Conservation (phyloP, 2,329 filamentous ascomycete species). For the Aspergillus sojae region DNA sequence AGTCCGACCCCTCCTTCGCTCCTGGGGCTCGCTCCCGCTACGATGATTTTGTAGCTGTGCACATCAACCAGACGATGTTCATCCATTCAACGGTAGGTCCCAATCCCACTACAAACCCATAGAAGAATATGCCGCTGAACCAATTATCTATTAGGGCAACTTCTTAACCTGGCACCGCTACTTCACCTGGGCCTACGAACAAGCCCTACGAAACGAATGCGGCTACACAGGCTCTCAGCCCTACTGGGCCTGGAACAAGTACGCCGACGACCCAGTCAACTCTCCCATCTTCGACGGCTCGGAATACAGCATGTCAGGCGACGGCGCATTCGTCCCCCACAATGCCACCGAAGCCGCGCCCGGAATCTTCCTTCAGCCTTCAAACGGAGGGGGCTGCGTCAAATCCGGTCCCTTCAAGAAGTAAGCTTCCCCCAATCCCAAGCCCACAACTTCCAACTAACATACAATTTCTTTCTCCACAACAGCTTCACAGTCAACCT, state of each 20-base stretch:
- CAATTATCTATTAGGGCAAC: slow-evolving; percentile 15
- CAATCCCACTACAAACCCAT: not conserved
- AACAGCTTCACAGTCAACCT: slow-evolving; percentile 33
- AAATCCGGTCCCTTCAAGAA: slow-evolving; percentile 40
- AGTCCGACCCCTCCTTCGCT: slow-evolving; percentile 29
- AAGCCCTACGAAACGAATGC: slow-evolving; percentile 47
- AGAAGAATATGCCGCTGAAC: not conserved
- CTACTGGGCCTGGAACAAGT: slow-evolving; percentile 46
- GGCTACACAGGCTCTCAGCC: slow-evolving; percentile 48
- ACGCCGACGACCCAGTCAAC: slow-evolving; percentile 30
- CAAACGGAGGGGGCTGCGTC: slow-evolving; percentile 49
- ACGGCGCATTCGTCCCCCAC: slow-evolving; percentile 40
- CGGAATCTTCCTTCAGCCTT: slow-evolving; percentile 47
- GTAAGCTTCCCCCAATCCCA: not conserved
- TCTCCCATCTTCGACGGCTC: slow-evolving; percentile 42
- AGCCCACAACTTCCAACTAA: not conserved
- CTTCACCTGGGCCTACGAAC: slow-evolving; percentile 47
- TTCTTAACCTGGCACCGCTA: slow-evolving; percentile 52
- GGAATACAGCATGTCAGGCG: slow-evolving; percentile 38
- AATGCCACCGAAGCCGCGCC: slow-evolving; percentile 32
- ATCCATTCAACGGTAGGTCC: slow-evolving; percentile 44
- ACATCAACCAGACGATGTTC: slow-evolving; percentile 50
- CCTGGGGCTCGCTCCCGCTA: slow-evolving; percentile 51
- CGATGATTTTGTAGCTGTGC: slow-evolving; percentile 55
- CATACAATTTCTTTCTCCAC: not conserved